These are phyloP conservation scores for Debaryomycetaceae sp. DNA, from an alignment of 1,139 yeast species.

Conservation along the genomic window DNA sequence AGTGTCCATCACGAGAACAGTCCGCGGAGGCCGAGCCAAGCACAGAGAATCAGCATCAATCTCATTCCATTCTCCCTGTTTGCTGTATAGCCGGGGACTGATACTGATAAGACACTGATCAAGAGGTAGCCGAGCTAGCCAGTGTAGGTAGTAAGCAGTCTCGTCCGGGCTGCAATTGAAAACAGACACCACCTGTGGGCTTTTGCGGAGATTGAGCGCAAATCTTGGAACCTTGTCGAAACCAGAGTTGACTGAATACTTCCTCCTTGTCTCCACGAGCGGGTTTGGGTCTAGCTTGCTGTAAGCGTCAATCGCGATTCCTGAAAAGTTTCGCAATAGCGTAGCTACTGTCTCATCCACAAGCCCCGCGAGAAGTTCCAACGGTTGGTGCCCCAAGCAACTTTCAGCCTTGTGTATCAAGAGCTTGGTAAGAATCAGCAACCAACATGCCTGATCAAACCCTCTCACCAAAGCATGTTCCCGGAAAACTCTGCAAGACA, in stretches of 20 bases:
- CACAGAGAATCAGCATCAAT: conserved; percentile 13
- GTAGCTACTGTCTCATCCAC: conserved; percentile 18
- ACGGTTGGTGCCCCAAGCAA: conserved; percentile 22
- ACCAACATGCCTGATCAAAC: conserved; percentile 24
- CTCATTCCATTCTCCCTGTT: conserved; percentile 2
- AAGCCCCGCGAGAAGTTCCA: conserved; percentile 15
- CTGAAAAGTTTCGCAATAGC: conserved; percentile 24
- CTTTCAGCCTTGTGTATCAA: conserved; percentile 25
- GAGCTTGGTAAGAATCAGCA: conserved; percentile 19
- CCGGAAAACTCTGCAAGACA: conserved; percentile 14
- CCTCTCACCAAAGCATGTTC: conserved; percentile 16
- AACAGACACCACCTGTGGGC: conserved; percentile 22
- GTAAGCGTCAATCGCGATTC: conserved; percentile 9
- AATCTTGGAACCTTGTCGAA: conserved; percentile 18
- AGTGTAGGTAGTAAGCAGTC: conserved; percentile 26
- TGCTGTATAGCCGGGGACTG: conserved; percentile 17
- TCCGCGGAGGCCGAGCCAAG: conserved; percentile 5
- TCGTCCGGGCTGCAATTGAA: conserved; percentile 38
- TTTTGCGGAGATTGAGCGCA: conserved; percentile 22
- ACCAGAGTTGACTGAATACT: conserved; percentile 14
- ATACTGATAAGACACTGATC: conserved; percentile 14
- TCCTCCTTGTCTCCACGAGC: conserved; percentile 9
- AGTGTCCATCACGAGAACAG: conserved; percentile 21
- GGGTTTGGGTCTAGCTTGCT: conserved; percentile 12
- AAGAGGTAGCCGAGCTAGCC: conserved; percentile 14